These are phyloP conservation scores for Jaapia argillacea DNA, from an alignment of 768 basidiomycete species.

Conservation along the genomic window DNA sequence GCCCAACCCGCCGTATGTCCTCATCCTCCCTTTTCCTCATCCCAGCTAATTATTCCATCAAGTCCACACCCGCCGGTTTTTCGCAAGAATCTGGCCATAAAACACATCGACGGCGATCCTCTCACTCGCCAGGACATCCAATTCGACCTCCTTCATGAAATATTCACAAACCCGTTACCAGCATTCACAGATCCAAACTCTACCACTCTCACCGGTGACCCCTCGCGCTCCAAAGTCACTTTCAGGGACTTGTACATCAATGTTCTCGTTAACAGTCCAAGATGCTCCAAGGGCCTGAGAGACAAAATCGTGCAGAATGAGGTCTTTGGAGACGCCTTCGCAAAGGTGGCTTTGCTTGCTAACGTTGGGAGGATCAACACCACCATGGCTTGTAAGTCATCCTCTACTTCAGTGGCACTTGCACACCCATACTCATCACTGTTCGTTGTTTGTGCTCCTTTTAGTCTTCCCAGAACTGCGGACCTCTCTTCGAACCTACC, in stretches of 20 bases:
- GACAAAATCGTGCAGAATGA: slow-evolving; percentile 59
- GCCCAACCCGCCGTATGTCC: too few species aligned
- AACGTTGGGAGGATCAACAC: slow-evolving; percentile 79
- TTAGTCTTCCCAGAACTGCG: slow-evolving; percentile 76
- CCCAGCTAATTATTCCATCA: too few species aligned
- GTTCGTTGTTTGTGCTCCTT: slow-evolving; percentile 4
- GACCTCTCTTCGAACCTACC: slow-evolving; percentile 67
- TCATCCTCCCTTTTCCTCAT: too few species aligned
- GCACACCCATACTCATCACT: not conserved
- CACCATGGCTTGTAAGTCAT: slow-evolving; percentile 66
- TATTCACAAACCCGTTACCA: slow-evolving; percentile 34
- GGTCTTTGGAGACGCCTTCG: slow-evolving; percentile 55
- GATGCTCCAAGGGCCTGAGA: slow-evolving; percentile 60
- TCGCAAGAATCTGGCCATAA: slow-evolving; percentile 29
- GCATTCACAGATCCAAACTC: slow-evolving; percentile 57
- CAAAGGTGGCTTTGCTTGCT: slow-evolving; percentile 63
- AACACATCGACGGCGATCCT: slow-evolving; percentile 56
- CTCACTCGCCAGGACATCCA: slow-evolving; percentile 61
- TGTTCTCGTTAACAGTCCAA: slow-evolving; percentile 41
- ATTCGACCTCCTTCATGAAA: slow-evolving; percentile 34
- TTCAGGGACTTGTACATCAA: slow-evolving; percentile 41
- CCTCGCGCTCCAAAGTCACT: slow-evolving; percentile 22
- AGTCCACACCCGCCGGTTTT: too few species aligned
- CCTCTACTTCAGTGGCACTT: slow-evolving; percentile 2
- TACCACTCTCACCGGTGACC: slow-evolving; percentile 27